These are phyloP conservation scores for Colletotrichum paranaense DNA, from an alignment of 2,329 filamentous ascomycete species.

Conservation along the genomic window DNA sequence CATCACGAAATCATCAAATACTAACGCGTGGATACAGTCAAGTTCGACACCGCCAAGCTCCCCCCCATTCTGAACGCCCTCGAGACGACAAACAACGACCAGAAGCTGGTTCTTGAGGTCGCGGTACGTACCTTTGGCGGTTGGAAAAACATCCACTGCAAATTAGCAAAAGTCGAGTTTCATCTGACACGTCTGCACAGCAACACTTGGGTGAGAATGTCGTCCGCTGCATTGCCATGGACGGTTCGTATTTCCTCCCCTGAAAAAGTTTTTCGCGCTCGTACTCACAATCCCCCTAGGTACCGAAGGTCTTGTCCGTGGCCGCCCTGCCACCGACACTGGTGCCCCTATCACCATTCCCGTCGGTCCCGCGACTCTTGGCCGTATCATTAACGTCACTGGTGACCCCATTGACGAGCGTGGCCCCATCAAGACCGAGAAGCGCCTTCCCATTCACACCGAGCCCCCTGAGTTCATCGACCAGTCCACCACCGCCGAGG, in stretches of 20 bases:
- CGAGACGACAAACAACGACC: slow-evolving; percentile 87
- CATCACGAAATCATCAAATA: slow-evolving; percentile 19
- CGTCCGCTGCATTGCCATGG: slow-evolving; percentile 99
- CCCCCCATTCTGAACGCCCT: slow-evolving; percentile 98
- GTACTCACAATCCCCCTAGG: slow-evolving; percentile 60
- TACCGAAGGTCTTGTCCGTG: slow-evolving; percentile 99
- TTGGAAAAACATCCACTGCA: slow-evolving; percentile 12
- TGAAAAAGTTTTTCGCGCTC: slow-evolving; percentile 37
- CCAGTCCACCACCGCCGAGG: slow-evolving; percentile 95
- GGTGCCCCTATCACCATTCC: slow-evolving; percentile 96
- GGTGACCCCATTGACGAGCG: slow-evolving; percentile 99
- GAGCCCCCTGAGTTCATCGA: slow-evolving; percentile 93
- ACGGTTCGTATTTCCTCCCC: slow-evolving; percentile 73
- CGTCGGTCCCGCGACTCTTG: slow-evolving; percentile 91
- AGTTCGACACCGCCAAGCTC: slow-evolving; percentile 94
- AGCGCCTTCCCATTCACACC: slow-evolving; percentile 91
- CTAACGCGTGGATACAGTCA: slow-evolving; percentile 70
- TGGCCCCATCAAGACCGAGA: slow-evolving; percentile 94
- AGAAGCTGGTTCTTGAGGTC: slow-evolving; percentile 97
- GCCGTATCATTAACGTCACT: slow-evolving; percentile 99
- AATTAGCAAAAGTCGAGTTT: slow-evolving; percentile 4
- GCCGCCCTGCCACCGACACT: slow-evolving; percentile 85
- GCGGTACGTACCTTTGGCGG: slow-evolving; percentile 70
- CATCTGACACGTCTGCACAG: slow-evolving; percentile 63
- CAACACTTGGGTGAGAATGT: slow-evolving; percentile 99